Conservation (phyloP, 2,329 filamentous ascomycete genomes). For the Cladosporium halotolerans region DNA sequence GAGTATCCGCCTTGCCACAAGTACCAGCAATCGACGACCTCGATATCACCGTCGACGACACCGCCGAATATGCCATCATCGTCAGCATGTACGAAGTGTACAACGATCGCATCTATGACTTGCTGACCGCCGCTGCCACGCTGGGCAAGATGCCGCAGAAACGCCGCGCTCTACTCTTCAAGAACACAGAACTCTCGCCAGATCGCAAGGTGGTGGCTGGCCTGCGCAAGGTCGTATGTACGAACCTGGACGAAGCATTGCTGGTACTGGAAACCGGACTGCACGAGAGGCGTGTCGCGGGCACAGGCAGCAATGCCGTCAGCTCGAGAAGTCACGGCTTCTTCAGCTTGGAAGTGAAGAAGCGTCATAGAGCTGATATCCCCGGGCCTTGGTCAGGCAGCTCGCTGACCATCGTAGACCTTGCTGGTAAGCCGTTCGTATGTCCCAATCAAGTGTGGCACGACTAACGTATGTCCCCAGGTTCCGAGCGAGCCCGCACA, state of each 20-base stretch:
- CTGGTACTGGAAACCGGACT: constrained; percentile 86
- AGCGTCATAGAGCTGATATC: constrained; percentile 49
- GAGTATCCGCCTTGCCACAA: constrained; percentile 65
- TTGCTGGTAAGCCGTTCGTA: constrained; percentile 57
- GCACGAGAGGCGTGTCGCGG: constrained; percentile 77
- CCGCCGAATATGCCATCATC: constrained; percentile 77
- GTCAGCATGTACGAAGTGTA: constrained; percentile 99
- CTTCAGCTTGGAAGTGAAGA: constrained; percentile 93
- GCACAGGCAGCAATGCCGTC: constrained; percentile 87
- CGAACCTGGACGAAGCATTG: constrained; percentile 72
- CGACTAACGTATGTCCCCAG: constrained; percentile 31
- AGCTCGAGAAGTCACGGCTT: constrained; percentile 93
- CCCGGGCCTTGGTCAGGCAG: constrained; percentile 66
- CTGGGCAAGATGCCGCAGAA: constrained; percentile 46
- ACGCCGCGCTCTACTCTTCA: constrained; percentile 83
- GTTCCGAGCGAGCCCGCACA: constrained; percentile 83
- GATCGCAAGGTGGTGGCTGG: constrained; percentile 95
- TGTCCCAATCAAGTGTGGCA: background rate
- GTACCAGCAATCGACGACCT: constrained; percentile 69
- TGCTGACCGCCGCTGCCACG: constrained; percentile 61
- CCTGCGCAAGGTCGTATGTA: constrained; percentile 82
- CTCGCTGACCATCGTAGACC: constrained; percentile 79
- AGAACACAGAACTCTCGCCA: constrained; percentile 77
- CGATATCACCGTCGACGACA: constrained; percentile 58
- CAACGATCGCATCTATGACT: constrained; percentile 95